A percentile compares a stretch with the other conserved stretches of the same genome.
Evolutionary conservation across 352 stramenopile species (phyloP).

Genomic region (Phytopythium cucurbitacearum): DNA sequence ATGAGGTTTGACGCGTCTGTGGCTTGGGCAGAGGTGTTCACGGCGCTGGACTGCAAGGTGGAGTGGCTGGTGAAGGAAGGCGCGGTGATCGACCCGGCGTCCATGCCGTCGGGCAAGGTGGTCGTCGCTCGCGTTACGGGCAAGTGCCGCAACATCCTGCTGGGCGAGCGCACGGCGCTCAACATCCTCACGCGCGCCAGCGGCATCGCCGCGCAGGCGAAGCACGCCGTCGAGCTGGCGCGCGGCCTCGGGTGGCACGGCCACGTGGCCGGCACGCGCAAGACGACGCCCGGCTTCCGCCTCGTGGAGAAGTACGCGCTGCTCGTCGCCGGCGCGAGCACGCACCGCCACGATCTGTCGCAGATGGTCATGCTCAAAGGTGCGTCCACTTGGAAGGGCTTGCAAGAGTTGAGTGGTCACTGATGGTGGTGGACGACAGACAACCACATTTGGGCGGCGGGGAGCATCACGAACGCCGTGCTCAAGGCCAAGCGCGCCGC

Average conservation of each 20-base stretch:
- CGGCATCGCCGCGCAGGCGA: slow-evolving; percentile 91
- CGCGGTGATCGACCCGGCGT: slow-evolving; percentile 37
- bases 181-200: slow-evolving; percentile 96
- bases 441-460: slow-evolving; percentile 97
- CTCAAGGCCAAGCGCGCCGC: slow-evolving; percentile 87
- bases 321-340: slow-evolving; percentile 92
- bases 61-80: slow-evolving; percentile 88
- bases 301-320: slow-evolving; percentile 99
- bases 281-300: slow-evolving; percentile 98
- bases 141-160: slow-evolving; percentile 91
- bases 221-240: slow-evolving; percentile 59
- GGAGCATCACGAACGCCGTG: slow-evolving; percentile 95
- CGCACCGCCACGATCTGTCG: slow-evolving; percentile 95
- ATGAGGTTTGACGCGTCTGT: neutral
- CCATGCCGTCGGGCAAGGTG: slow-evolving; percentile 68
- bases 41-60: slow-evolving; percentile 86
- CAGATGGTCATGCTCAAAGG: slow-evolving; percentile 99
- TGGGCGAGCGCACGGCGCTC: slow-evolving; percentile 96
- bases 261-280: slow-evolving; percentile 95
- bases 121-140: slow-evolving; percentile 93
- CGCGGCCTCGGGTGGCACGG: slow-evolving; percentile 86
- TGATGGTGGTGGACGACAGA: slow-evolving; percentile 36
- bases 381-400: slow-evolving; percentile 4
- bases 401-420: too few relatives aligned
- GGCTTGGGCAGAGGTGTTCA: slow-evolving; percentile 84